Percentiles rank a stretch among this genome's conserved stretches.
phyloP scores from a whole-genome alignment of 768 basidiomycete species.

The Termitomyces sp. region DNA sequence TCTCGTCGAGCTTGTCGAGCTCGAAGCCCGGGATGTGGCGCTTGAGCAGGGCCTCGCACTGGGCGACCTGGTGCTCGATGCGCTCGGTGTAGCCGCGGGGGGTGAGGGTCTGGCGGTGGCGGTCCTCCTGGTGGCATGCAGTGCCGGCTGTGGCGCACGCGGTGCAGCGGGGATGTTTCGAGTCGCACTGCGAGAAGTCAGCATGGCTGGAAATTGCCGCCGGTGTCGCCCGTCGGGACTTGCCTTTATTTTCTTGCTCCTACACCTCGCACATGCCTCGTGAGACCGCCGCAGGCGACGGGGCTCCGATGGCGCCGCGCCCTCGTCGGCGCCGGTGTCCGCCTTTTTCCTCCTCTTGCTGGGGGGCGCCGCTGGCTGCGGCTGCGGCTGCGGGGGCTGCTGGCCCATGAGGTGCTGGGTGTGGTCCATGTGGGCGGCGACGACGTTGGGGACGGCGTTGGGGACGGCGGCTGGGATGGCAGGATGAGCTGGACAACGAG shows the following conservation, averaged over 20 bases:
- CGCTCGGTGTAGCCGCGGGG: slow-evolving; percentile 81
- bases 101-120: slow-evolving; percentile 83
- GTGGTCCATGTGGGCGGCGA: slow-evolving; percentile 69
- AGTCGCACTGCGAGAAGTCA: slow-evolving; percentile 68
- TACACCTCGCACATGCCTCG: slow-evolving; percentile 90
- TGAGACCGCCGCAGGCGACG: slow-evolving; percentile 83
- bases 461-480: slow-evolving; percentile 26
- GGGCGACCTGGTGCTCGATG: slow-evolving; percentile 75
- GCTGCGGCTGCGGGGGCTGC: slow-evolving; percentile 30
- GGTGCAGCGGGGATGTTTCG: slow-evolving; percentile 83
- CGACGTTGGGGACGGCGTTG: slow-evolving; percentile 41
- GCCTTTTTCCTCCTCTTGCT: slow-evolving; percentile 58
- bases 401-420: slow-evolving; percentile 49
- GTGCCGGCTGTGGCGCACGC: slow-evolving; percentile 81
- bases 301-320: slow-evolving; percentile 59
- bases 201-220: slow-evolving; percentile 74
- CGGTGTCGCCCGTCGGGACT: slow-evolving; percentile 67
- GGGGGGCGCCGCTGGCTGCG: slow-evolving; percentile 23
- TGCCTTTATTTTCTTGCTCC: slow-evolving; percentile 97
- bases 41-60: slow-evolving; percentile 78
- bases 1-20: slow-evolving; percentile 62
- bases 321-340: slow-evolving; percentile 55
- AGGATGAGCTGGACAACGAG: slow-evolving; percentile 33
- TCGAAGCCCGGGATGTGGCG: slow-evolving; percentile 66
- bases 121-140: slow-evolving; percentile 82